phyloP scores from a whole-genome alignment of 2,329 filamentous ascomycete genomes.

The Falciphora oryzae region DNA sequence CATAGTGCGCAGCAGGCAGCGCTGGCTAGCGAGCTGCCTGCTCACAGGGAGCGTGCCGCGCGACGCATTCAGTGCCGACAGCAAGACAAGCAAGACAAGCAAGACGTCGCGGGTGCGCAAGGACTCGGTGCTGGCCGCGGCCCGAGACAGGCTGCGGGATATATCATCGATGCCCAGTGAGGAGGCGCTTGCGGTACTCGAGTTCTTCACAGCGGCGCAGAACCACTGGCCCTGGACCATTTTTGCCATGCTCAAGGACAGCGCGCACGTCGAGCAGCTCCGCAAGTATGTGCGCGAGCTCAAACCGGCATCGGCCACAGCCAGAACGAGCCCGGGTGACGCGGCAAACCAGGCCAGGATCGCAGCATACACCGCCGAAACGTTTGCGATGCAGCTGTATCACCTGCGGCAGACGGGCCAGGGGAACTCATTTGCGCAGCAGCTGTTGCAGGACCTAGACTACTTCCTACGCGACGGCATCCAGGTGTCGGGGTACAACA shows the following conservation, averaged over 20 bases:
- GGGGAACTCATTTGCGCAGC: constrained; percentile 57
- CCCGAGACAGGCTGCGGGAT: constrained; percentile 62
- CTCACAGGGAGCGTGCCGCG: constrained; percentile 83
- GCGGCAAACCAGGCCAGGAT: constrained; percentile 62
- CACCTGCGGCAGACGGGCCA: constrained; percentile 73
- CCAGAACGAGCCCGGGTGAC: constrained; percentile 48
- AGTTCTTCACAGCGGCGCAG: constrained; percentile 83
- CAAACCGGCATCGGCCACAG: constrained; percentile 43
- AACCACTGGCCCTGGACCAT: constrained; percentile 97
- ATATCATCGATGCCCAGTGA: constrained; percentile 59
- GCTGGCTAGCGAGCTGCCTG: constrained; percentile 92
- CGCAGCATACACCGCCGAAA: constrained; percentile 78
- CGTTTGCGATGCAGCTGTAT: constrained; percentile 87
- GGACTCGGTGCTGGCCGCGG: constrained; percentile 66
- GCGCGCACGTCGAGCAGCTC: constrained; percentile 65
- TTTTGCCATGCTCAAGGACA: constrained; percentile 68
- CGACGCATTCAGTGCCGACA: constrained; percentile 53
- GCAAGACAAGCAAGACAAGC: constrained; percentile 44
- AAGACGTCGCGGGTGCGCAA: constrained; percentile 43
- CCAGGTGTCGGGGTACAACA: constrained; percentile 75
- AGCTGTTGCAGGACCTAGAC: constrained; percentile 66
- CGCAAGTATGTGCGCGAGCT: constrained; percentile 62
- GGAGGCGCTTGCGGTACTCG: constrained; percentile 69
- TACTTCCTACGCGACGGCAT: constrained; percentile 79
- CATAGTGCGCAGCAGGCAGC: constrained; percentile 82